Evolutionary conservation across 78 protist species (phyloP).

Genomic region (Tieghemostelium lacteum): DNA sequence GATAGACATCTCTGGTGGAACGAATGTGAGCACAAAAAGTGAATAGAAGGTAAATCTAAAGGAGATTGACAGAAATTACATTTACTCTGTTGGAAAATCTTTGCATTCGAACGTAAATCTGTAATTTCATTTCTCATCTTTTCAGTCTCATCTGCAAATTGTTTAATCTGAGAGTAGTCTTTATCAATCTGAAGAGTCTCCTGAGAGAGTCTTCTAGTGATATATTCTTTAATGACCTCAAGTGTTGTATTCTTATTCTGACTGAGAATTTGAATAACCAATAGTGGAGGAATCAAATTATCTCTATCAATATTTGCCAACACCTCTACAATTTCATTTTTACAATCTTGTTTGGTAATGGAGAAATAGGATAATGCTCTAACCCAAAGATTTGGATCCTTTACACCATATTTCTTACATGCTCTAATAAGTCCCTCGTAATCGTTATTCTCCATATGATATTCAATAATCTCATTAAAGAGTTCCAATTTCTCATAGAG

Average conservation of each 20-base stretch:
- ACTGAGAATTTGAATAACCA: slow-evolving; percentile 90
- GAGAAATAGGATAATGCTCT: slow-evolving; percentile 92
- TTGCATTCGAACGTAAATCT: slow-evolving; percentile 75
- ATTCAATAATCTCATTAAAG: slow-evolving; percentile 88
- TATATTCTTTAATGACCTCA: slow-evolving; percentile 84
- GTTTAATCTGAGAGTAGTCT: slow-evolving; percentile 58
- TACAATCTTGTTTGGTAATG: slow-evolving; percentile 54
- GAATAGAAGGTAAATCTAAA: slow-evolving; percentile 95
- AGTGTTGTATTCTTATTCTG: slow-evolving; percentile 76
- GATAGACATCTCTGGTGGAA: slow-evolving; percentile 92
- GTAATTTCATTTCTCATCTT: slow-evolving; percentile 87
- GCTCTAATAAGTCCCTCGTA: slow-evolving; percentile 64
- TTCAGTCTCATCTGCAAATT: slow-evolving; percentile 82
- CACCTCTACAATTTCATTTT: slow-evolving; percentile 72
- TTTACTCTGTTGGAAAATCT: slow-evolving; percentile 84
- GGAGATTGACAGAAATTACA: slow-evolving; percentile 87
- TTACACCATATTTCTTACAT: slow-evolving; percentile 83
- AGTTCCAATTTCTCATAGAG: slow-evolving; percentile 84
- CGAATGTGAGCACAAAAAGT: slow-evolving; percentile 93
- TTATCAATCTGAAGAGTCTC: slow-evolving; percentile 82
- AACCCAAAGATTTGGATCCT: slow-evolving; percentile 94
- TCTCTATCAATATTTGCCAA: slow-evolving; percentile 76
- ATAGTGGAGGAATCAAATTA: slow-evolving; percentile 94
- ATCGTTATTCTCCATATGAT: slow-evolving; percentile 89
- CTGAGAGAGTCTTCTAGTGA: slow-evolving; percentile 60